Evolutionary conservation across 108 stramenopile genomes (phyloP).

Genomic region (Chaetoceros muelleri): DNA sequence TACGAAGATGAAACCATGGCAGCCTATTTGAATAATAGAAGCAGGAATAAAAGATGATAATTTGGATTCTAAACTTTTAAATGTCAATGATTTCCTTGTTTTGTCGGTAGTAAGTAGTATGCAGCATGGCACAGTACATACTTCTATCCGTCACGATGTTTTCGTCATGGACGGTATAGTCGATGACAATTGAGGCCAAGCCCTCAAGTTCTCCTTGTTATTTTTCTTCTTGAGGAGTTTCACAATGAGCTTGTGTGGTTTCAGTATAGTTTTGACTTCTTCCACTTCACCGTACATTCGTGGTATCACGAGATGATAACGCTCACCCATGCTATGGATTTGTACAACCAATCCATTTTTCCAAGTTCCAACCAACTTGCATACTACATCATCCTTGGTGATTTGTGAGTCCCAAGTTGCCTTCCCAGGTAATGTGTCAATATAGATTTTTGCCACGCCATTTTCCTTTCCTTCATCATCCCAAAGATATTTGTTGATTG

Average conservation of each 20-base stretch:
- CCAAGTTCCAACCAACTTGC: conserved; percentile 25
- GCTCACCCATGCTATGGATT: conserved; percentile 1
- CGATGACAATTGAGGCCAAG: background rate
- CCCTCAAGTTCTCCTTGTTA: background rate
- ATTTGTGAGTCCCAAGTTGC: conserved; percentile 11
- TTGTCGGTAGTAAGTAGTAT: too few species aligned
- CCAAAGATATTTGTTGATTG: conserved; percentile 66
- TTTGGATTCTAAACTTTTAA: background rate
- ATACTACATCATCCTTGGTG: conserved; percentile 21
- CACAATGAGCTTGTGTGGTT: conserved; percentile 45
- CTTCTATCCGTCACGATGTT: too few species aligned
- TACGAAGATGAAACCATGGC: conserved; percentile 69
- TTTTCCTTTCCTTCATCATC: conserved; percentile 62
- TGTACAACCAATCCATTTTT: conserved; percentile 27
- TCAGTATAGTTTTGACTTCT: conserved; percentile 37
- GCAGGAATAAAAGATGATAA: conserved; percentile 1
- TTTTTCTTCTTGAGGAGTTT: conserved; percentile 39
- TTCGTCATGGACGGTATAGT: too few species aligned
- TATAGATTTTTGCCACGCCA: conserved; percentile 57
- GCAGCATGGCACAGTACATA: too few species aligned
- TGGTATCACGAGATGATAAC: conserved; percentile 44
- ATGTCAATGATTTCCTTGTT: background rate
- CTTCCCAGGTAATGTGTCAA: conserved; percentile 47
- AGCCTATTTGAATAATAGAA: conserved; percentile 35
- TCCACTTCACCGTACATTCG: conserved; percentile 47